Percentiles rank a stretch among this genome's conserved stretches.
Conservation (phyloP, 1,284 basidiomycete genomes). For the Tremellales sp. region DNA sequence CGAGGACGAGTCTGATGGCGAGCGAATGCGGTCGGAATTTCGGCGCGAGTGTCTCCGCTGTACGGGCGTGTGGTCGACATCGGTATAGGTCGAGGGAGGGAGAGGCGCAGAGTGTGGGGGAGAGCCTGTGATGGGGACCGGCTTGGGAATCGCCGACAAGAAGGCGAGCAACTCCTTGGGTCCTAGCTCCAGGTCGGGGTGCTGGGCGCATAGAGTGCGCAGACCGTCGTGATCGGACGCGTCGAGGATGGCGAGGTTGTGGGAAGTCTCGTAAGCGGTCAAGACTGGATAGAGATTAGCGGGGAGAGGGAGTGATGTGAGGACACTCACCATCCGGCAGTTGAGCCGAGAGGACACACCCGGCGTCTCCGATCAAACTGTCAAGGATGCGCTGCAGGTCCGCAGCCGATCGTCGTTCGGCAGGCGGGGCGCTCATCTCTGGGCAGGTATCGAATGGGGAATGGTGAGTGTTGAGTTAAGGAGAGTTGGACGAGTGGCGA, state of each 20-base stretch:
- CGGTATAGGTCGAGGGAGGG: conserved; percentile 19
- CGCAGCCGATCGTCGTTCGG: conserved; percentile 27
- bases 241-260: conserved; percentile 31
- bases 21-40: conserved; percentile 38
- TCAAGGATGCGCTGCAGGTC: conserved; percentile 36
- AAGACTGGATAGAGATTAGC: conserved; percentile 8
- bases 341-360: conserved; percentile 28
- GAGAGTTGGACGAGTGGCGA: no score
- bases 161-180: conserved; percentile 34
- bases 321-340: conserved; percentile 27
- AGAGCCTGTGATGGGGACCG: conserved; percentile 14
- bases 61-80: conserved; percentile 18
- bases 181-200: conserved; percentile 27
- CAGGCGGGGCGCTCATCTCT: not conserved
- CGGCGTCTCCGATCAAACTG: conserved; percentile 27
- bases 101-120: conserved; percentile 19
- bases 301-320: not conserved
- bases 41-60: conserved; percentile 15
- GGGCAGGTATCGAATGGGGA: not conserved
- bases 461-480: not conserved
- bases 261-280: conserved; percentile 23
- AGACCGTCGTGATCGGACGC: conserved; percentile 26
- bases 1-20: conserved; percentile 38
- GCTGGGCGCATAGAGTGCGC: conserved; percentile 15
- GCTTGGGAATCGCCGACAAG: conserved; percentile 19